These are phyloP conservation scores for Aspergillus nomiae DNA, from an alignment of 2,329 filamentous ascomycete species.

Conservation along the genomic window DNA sequence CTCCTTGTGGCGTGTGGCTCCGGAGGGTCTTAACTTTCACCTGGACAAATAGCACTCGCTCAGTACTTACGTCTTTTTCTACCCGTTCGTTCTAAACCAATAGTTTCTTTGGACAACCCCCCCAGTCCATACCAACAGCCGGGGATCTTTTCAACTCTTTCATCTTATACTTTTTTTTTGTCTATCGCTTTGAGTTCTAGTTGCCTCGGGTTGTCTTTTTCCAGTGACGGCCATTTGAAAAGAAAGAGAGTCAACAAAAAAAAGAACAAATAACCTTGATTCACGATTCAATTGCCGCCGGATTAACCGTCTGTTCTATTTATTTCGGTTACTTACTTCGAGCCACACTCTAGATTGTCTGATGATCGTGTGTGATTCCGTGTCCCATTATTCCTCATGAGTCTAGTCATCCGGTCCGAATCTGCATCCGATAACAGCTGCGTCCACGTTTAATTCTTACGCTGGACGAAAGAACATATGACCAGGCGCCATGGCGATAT, in stretches of 20 bases:
- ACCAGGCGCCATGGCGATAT: conserved; percentile 67
- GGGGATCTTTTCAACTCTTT: conserved; percentile 3
- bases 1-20: conserved; percentile 19
- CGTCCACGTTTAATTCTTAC: conserved; percentile 21
- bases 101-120: conserved; percentile 7
- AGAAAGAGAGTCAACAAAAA: not conserved
- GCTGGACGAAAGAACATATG: conserved; percentile 16
- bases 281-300: not conserved
- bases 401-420: conserved; percentile 24
- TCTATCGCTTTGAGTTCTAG: not conserved
- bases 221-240: not conserved
- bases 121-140: conserved; percentile 7
- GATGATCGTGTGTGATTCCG: conserved; percentile 20
- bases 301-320: conserved; percentile 1
- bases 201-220: conserved; percentile 5
- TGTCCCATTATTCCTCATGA: conserved; percentile 26
- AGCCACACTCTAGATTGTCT: conserved; percentile 1
- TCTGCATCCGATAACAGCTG: conserved; percentile 18
- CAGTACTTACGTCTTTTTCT: conserved; percentile 6
- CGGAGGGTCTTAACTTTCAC: conserved; percentile 13
- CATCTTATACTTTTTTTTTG: conserved; percentile 5
- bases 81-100: conserved; percentile 21
- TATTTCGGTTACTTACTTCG: conserved; percentile 2
- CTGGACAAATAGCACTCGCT: conserved; percentile 9
- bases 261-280: not conserved